A percentile compares a stretch with the other conserved stretches of the same genome.
Conservation (phyloP, 2,329 filamentous ascomycete genomes). For the Cordyceps sp. region DNA sequence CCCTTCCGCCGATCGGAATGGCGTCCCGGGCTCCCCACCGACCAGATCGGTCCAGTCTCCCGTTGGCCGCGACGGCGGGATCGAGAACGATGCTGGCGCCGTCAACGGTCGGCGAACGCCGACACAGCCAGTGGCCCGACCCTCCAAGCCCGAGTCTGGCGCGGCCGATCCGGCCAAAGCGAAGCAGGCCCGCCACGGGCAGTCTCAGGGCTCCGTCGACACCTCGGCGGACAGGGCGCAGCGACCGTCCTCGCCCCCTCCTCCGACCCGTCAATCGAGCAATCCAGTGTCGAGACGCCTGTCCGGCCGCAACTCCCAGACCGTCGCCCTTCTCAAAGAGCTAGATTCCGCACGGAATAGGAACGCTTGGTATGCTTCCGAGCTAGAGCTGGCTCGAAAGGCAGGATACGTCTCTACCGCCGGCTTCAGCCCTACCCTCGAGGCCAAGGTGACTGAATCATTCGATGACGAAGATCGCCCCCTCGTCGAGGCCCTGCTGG, state of each 20-base stretch:
- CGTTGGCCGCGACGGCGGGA: constrained; percentile 16
- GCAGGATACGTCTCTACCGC: constrained; percentile 67
- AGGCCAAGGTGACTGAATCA: constrained; percentile 58
- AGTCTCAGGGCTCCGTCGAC: constrained; percentile 51
- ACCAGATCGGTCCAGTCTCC: constrained; percentile 21
- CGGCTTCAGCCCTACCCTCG: constrained; percentile 54
- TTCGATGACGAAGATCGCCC: constrained; percentile 88
- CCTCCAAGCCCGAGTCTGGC: constrained; percentile 18
- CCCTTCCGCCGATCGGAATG: constrained; percentile 29
- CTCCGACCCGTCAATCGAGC: constrained; percentile 37
- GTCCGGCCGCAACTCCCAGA: constrained; percentile 45
- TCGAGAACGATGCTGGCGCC: constrained; percentile 31
- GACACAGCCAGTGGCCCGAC: constrained; percentile 27
- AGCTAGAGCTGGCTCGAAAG: constrained; percentile 81
- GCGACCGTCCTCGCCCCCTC: constrained; percentile 40
- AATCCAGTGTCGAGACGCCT: constrained; percentile 43
- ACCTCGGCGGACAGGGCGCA: constrained; percentile 41
- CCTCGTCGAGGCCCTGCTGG: constrained; percentile 76
- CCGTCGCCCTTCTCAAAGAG: constrained; percentile 67
- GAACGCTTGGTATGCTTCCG: constrained; percentile 95
- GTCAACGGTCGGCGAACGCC: constrained; percentile 50
- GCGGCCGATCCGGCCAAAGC: constrained; percentile 15
- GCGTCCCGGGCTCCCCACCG: constrained; percentile 19
- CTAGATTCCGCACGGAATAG: constrained; percentile 69
- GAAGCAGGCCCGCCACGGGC: constrained; percentile 15